Base-by-base conservation (phyloP, 371 early-diverging fungal species). In the Funneliformis caledonium region DNA sequence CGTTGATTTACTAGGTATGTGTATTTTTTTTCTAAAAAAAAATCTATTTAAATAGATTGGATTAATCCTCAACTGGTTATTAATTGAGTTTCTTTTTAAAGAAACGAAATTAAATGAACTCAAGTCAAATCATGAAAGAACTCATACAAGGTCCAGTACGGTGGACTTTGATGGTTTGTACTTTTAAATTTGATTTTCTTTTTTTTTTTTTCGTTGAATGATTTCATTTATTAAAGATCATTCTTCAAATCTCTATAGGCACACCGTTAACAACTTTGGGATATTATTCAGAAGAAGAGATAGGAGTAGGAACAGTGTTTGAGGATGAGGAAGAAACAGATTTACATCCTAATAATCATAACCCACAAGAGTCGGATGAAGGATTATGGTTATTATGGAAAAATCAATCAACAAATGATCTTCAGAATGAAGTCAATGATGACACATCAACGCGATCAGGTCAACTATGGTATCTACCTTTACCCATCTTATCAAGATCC, bases 311-410 rank as follows among this genome's bases (percentile, higher is more conserved):
- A 19, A 43, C n/a, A 47, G 19, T n/a, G 43, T 69, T 70, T n/a
- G 78, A 68, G n/a, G 47, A 78, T n/a, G 61, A 48, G 16, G 78
- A 78, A 42, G 48, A 47, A 16, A 67, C 65, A 10, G 4, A 65
- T 26, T 45, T 31, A 56, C 16, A 31, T 19, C 19, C 11, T 14
- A 31, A 45, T 11, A 64, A n/a, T 42, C 48, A 65, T 52, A 64
- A 62, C 50, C 69, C 78, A 16, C 69, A 68, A 65, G 78, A 78
- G 52, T 78, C 60, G 26, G 78, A 78, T 56, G 78, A 78, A 68
- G 78, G 78, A 43, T 78, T 78, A 78, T 78, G 78, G 78, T 56
- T 78, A 45, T 69, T 78, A 52, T 78, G 78, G 78, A 45, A 64
- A 43, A 75, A 70, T n/a, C 68, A 68, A 14, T 16, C 75, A 59